Evolutionary conservation across 176 grass and related monocot species (phyloP), one percentile per base, ranked within the genome.

Genomic region (Musa itinerans): DNA sequence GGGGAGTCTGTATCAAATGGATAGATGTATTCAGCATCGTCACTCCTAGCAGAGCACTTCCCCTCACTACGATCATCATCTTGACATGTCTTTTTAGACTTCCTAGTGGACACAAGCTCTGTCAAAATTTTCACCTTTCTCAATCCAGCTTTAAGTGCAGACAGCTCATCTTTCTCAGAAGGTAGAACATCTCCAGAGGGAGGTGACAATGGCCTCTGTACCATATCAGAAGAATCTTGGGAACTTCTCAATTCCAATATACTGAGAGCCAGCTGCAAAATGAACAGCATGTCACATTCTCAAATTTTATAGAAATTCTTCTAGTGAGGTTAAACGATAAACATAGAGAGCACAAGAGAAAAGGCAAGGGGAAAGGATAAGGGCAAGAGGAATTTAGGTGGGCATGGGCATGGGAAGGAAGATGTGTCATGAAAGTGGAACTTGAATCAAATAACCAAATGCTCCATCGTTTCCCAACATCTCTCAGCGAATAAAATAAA

Each of bases 41-140:
- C 90, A 77, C 87, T 93, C 19, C 84, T 80, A 75, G 84, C 74
- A 79, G 84, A 93, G 43, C 83, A 93, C 52, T 90, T 97, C 22
- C 86, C 80, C n/a, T 92, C 89, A 20, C 82, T 90, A 64, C 72
- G 82, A 67, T 92, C 93, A 49, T 88, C 90, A 75, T 81, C 87
- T 80, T 68, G 81, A 53, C 69, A 86, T 71, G 83, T 77, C 81
- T 88, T 95, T 76, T 82, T 99, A 68, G 85, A 78, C 58, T 80
- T 89, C 50, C 83, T 69, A 79, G 78, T 88, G 10, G 91, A 89
- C 21, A 99, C 83, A 68, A 99, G 70, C 71, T 85, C 82, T 53
- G 80, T 91, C 50, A 99, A 78, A 71, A 86, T 85, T 81, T 94
- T 99, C 57, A 99, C 86, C 81, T 92, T 99, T 75, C 86, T 86